Evolutionary conservation across 768 basidiomycete genomes (phyloP).

Genomic region (Hemileccinum rubropunctum): DNA sequence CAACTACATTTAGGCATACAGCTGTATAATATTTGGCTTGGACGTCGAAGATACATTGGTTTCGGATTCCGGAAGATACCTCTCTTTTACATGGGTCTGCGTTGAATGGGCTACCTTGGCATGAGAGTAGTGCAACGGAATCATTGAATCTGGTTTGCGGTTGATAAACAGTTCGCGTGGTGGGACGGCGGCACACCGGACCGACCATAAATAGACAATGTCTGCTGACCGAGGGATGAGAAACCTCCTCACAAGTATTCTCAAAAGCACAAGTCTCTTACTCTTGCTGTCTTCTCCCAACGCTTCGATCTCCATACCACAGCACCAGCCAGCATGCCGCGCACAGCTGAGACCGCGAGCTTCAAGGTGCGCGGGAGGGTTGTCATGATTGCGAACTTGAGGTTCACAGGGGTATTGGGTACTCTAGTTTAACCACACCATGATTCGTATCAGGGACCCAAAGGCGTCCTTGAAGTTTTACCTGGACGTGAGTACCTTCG

Average conservation of each 20-base stretch:
- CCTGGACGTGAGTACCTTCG: constrained; percentile 47
- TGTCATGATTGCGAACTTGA: background rate
- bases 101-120: background rate
- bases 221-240: constrained; percentile 8
- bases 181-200: background rate
- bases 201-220: constrained; percentile 14
- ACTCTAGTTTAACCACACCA: constrained; percentile 77
- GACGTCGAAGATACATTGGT: background rate
- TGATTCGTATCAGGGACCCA: constrained; percentile 88
- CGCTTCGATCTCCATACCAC: constrained; percentile 8
- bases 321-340: constrained; percentile 48
- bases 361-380: constrained; percentile 45
- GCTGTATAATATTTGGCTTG: constrained; percentile 9
- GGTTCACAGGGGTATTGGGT: background rate
- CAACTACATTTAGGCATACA: background rate
- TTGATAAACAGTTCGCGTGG: too few species aligned
- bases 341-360: constrained; percentile 59
- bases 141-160: too few species aligned
- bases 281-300: constrained; percentile 1
- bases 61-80: constrained; percentile 11
- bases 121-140: background rate
- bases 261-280: constrained; percentile 4
- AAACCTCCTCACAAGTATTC: constrained; percentile 1
- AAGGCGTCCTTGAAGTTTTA: constrained; percentile 81
- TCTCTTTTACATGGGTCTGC: background rate